phyloP scores from a whole-genome alignment of 108 stramenopile genomes.

The Parietichytrium sp. region DNA sequence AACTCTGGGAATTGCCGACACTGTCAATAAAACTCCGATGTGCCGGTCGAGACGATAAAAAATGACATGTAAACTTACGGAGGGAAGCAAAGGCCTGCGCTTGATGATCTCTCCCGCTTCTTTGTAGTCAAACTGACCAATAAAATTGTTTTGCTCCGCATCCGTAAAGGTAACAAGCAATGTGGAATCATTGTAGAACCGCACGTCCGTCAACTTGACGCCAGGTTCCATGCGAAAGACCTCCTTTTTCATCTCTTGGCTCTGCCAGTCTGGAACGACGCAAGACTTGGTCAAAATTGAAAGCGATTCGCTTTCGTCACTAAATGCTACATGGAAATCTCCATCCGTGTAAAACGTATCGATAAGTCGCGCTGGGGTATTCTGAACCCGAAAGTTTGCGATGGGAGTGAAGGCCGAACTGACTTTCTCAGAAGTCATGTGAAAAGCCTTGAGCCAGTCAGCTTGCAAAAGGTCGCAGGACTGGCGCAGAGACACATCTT shows the following conservation, averaged over 20 bases:
- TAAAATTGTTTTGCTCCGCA: not conserved
- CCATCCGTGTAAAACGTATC: not conserved
- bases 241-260: not conserved
- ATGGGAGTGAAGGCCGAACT: not conserved
- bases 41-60: not conserved
- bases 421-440: constrained; percentile 14
- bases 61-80: too few relatives aligned
- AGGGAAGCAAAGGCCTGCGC: too few relatives aligned
- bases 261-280: not conserved
- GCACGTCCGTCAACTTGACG: too few relatives aligned
- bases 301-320: not conserved
- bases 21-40: not conserved
- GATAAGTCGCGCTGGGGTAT: not conserved
- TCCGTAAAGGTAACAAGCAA: not conserved
- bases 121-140: too few relatives aligned
- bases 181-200: not conserved
- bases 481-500: not conserved
- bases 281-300: not conserved
- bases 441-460: not conserved
- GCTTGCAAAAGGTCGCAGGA: not conserved
- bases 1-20: not conserved
- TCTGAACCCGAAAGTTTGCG: not conserved
- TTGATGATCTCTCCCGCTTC: too few relatives aligned
- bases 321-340: not conserved
- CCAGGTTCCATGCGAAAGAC: too few relatives aligned